A percentile compares a stretch with the other conserved stretches of the same genome.
phyloP scores from a whole-genome alignment of 2,329 filamentous ascomycete species.

The Zelopaecilomyces penicillatus region DNA sequence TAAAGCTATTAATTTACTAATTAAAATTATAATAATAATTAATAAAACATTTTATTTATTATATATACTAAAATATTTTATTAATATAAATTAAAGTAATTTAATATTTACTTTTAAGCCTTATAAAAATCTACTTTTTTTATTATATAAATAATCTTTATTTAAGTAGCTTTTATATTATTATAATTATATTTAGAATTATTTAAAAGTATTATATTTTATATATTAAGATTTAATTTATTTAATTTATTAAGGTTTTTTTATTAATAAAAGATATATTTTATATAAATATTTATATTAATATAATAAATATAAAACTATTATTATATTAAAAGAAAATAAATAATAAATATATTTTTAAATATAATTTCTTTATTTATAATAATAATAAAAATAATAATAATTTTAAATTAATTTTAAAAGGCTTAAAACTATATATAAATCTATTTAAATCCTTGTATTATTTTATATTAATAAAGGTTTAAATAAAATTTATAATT shows the following conservation, averaged over 20 bases:
- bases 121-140: too few relatives aligned
- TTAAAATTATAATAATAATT: not conserved
- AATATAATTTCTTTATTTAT: not conserved
- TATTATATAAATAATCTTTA: too few relatives aligned
- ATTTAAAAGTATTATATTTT: not conserved
- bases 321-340: not conserved
- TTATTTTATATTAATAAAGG: too few relatives aligned
- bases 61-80: too few relatives aligned
- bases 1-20: too few relatives aligned
- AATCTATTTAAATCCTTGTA: too few relatives aligned
- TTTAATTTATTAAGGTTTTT: too few relatives aligned
- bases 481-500: too few relatives aligned
- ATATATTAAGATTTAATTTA: not conserved
- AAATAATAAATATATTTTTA: not conserved
- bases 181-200: not conserved
- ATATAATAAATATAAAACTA: not conserved
- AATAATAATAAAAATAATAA: not conserved
- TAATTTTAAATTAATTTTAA: not conserved
- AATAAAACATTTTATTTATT: not conserved
- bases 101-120: not conserved
- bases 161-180: too few relatives aligned
- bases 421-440: not conserved
- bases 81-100: not conserved
- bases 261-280: not conserved
- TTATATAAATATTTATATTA: not conserved